phyloP scores from a whole-genome alignment of 352 stramenopile species.

The Phytophthora crassamura region DNA sequence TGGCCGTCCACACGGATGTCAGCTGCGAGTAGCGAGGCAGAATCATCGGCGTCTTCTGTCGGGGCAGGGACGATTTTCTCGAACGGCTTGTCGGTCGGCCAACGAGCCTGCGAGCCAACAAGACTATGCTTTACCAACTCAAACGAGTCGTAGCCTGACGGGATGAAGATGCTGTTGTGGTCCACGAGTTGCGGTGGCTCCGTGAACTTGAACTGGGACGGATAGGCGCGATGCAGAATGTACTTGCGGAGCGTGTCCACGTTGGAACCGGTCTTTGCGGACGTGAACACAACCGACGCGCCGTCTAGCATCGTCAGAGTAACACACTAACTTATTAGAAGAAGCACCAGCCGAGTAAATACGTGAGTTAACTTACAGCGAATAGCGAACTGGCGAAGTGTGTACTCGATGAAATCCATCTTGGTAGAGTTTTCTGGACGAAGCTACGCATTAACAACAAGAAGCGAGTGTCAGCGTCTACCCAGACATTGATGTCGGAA shows the following conservation, averaged over 20 bases:
- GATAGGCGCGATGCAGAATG: conserved; percentile 74
- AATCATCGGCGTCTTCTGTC: conserved; percentile 45
- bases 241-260: conserved; percentile 80
- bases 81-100: conserved; percentile 79
- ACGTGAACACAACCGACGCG: conserved; percentile 82
- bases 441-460: conserved; percentile 39
- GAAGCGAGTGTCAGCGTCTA: neutral
- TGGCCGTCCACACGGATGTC: conserved; percentile 76
- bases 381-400: conserved; percentile 79
- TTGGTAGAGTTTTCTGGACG: conserved; percentile 83
- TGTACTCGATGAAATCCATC: conserved; percentile 88
- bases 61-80: conserved; percentile 82
- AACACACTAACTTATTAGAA: conserved; percentile 17
- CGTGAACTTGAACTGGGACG: conserved; percentile 75
- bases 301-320: conserved; percentile 49
- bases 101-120: conserved; percentile 75
- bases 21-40: conserved; percentile 32
- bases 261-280: conserved; percentile 77
- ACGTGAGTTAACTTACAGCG: conserved; percentile 50
- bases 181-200: conserved; percentile 79
- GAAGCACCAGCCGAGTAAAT: neutral
- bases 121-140: conserved; percentile 79
- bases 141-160: conserved; percentile 82
- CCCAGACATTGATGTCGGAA: neutral
- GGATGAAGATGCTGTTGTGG: conserved; percentile 72